Conservation (phyloP, 495 filamentous ascomycete genomes). For the Trichoderma reesei region DNA sequence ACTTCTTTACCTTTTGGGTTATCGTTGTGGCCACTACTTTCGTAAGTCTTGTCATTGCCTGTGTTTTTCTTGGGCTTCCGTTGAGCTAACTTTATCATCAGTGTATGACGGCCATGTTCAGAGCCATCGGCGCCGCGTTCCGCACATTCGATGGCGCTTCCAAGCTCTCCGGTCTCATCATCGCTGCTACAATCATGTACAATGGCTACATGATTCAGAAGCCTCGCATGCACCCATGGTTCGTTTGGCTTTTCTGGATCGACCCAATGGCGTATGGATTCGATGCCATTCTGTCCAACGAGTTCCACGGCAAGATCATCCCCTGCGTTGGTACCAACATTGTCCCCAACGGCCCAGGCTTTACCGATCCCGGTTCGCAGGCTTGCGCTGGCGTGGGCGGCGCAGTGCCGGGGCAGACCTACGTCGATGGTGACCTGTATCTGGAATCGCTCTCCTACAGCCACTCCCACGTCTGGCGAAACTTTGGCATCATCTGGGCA, state of each 20-base stretch:
- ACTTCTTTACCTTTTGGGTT: conserved; percentile 74
- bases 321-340: conserved; percentile 41
- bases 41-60: neutral
- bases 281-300: conserved; percentile 57
- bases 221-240: conserved; percentile 63
- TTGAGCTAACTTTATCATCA: conserved; percentile 30
- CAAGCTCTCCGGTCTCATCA: conserved; percentile 36
- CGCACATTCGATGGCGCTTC: conserved; percentile 53
- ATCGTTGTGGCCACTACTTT: conserved; percentile 48
- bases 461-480: conserved; percentile 63
- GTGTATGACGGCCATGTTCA: conserved; percentile 10
- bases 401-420: conserved; percentile 37
- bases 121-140: conserved; percentile 55
- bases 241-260: conserved; percentile 66
- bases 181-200: conserved; percentile 64
- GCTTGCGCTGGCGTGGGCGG: conserved; percentile 48
- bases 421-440: conserved; percentile 53
- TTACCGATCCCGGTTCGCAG: conserved; percentile 40
- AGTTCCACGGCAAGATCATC: conserved; percentile 50
- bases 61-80: neutral
- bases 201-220: conserved; percentile 66
- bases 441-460: conserved; percentile 51
- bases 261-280: conserved; percentile 71
- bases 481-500: conserved; percentile 55
- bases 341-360: conserved; percentile 48